These are phyloP conservation scores for Cicer judaicum DNA, from an alignment of 306 rosid species.

Conservation along the genomic window DNA sequence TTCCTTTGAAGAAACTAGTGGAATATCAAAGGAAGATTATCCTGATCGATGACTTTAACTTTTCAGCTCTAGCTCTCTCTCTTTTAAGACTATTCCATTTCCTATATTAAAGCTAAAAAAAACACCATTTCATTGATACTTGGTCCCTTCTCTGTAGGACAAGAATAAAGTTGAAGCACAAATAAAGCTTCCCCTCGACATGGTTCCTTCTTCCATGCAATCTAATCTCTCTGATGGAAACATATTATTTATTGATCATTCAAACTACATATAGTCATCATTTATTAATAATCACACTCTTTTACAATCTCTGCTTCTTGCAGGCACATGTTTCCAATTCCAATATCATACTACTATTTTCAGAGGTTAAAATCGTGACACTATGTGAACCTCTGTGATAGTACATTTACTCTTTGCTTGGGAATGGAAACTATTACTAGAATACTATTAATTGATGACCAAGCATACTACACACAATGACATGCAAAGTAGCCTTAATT, in stretches of 20 bases:
- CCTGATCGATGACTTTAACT: constrained; percentile 57
- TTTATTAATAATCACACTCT: constrained; percentile 85
- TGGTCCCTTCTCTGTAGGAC: constrained; percentile 74
- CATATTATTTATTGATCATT: constrained; percentile 65
- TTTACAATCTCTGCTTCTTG: constrained; percentile 62
- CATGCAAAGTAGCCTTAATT: constrained; percentile 38
- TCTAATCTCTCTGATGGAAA: constrained; percentile 54
- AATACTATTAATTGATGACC: neutral
- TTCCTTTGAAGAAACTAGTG: no score
- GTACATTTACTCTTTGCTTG: constrained; percentile 41
- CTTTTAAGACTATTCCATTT: constrained; percentile 74
- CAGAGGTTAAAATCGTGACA: constrained; percentile 10
- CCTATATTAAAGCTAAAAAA: constrained; percentile 49
- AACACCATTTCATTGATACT: constrained; percentile 45
- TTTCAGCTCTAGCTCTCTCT: constrained; percentile 73
- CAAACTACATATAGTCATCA: constrained; percentile 67
- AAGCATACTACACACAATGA: constrained; percentile 26
- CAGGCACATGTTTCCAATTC: constrained; percentile 68
- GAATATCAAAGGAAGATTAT: constrained; percentile 40
- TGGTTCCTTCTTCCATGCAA: constrained; percentile 70
- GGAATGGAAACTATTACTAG: constrained; percentile 36
- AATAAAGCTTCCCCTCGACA: constrained; percentile 60
- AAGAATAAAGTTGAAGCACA: constrained; percentile 62
- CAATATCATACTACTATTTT: constrained; percentile 33
- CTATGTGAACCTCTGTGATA: neutral